Evolutionary conservation across 106 monocot genomes (phyloP).

Genomic region (Agapanthus africanus): DNA sequence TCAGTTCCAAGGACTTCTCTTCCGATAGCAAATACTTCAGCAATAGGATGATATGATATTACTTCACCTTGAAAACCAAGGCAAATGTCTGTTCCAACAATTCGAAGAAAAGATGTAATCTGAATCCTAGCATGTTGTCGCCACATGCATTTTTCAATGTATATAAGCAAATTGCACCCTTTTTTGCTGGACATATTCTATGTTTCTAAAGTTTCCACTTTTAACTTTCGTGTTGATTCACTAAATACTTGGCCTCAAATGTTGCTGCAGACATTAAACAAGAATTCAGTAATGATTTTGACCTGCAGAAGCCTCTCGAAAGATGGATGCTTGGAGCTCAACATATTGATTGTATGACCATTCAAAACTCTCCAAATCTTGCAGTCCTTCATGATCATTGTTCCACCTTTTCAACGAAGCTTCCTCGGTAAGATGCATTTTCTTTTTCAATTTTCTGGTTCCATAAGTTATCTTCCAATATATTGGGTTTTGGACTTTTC

Average conservation of each 20-base stretch:
- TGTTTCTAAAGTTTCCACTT: not conserved
- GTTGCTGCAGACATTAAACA: constrained; percentile 52
- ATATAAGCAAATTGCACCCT: constrained; percentile 2
- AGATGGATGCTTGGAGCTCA: constrained; percentile 42
- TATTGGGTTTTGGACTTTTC: too few relatives aligned
- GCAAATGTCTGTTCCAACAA: too few relatives aligned
- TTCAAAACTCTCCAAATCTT: constrained; percentile 46
- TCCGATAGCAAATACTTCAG: too few relatives aligned
- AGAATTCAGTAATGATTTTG: constrained; percentile 85
- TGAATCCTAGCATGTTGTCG: not conserved
- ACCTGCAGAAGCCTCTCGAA: constrained; percentile 73
- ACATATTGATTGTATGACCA: constrained; percentile 56
- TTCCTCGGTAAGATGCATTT: constrained; percentile 62
- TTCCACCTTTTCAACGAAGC: constrained; percentile 56
- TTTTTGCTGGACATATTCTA: too few relatives aligned
- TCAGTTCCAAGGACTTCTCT: too few relatives aligned
- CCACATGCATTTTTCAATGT: constrained; percentile 1
- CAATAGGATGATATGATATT: too few relatives aligned
- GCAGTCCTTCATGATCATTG: constrained; percentile 41
- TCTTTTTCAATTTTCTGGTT: too few relatives aligned
- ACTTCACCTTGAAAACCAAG: not conserved
- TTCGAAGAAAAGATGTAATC: too few relatives aligned
- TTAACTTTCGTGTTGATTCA: too few relatives aligned
- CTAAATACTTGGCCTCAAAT: too few relatives aligned
- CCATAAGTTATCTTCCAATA: too few relatives aligned